Base-by-base conservation (phyloP, 176 grass and related monocot genomes). In the Pontederia crassipes region DNA sequence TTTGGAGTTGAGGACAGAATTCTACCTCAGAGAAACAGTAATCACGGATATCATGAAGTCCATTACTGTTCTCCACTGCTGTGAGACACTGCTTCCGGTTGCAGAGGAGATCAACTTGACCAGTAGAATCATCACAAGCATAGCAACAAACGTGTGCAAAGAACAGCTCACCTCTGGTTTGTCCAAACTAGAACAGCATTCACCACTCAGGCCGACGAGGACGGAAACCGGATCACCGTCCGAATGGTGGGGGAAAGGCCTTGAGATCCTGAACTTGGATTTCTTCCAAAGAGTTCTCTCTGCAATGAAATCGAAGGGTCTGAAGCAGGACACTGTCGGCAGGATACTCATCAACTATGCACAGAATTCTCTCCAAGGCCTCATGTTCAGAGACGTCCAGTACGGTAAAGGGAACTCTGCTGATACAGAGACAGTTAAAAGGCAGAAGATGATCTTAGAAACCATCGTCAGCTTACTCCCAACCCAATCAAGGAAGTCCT, bases 251-350 rank as follows among this genome's bases (percentile, higher is more conserved):
- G 61, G 61, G 13, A 64, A 64, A 17, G 45, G 45, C 12, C 17
- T 64, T n/a, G 62, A 1, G 8, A 12, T 18, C 10, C 62, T 64
- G 9, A 64, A 14, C 62, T 64, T 49, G 62, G 62, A 64, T 20
- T 47, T 64, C 46, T 64, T 64, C 46, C 62, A 49, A 35, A 48
- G 62, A 49, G n/a, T 49, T 20, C 17, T 64, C n/a, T 3, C 17
- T 14, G 62, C 62, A 4, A 50, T 64, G 62, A 64, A 64, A 64
- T 48, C 62, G 4, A 64, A 64, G 46, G 62, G 62, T 11, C 11
- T 64, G 46, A 64, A 27, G 62, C 15, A 50, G 62, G 62, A 64
- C 46, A 49, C 62, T 0, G 46, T 50, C 2, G 49, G 46, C 12
- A 50, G 17, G n/a, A 49, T 50, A 17, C 13, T 64, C 16, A 64